Conservation (phyloP, 1,284 basidiomycete genomes). For the Austroboletus niveus region DNA sequence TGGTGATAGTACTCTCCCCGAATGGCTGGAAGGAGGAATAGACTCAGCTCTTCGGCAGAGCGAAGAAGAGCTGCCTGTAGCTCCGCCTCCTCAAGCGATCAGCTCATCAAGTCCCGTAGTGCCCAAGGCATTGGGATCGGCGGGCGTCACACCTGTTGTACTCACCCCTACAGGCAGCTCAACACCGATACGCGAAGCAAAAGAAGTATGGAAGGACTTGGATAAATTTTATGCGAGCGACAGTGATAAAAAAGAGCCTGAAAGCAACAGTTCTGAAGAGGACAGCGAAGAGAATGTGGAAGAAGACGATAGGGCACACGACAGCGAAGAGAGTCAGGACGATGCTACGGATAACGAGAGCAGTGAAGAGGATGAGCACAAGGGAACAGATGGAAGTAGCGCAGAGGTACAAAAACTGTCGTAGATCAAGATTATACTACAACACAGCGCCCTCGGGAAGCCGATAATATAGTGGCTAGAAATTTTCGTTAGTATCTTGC, state of each 20-base stretch:
- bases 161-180: constrained; percentile 50
- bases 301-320: constrained; percentile 34
- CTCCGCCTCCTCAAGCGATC: constrained; percentile 36
- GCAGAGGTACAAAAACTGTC: constrained; percentile 10
- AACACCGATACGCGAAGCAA: constrained; percentile 42
- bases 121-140: constrained; percentile 16
- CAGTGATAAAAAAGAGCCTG: constrained; percentile 22
- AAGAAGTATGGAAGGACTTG: constrained; percentile 55
- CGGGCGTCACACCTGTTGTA: constrained; percentile 41
- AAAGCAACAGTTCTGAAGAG: constrained; percentile 20
- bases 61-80: constrained; percentile 50
- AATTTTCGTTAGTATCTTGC: background rate
- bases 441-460: constrained; percentile 52
- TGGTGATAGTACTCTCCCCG: constrained; percentile 46
- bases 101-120: constrained; percentile 34
- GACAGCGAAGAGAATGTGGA: constrained; percentile 31
- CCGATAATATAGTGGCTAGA: constrained; percentile 66
- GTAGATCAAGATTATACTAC: constrained; percentile 29
- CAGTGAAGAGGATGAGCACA: constrained; percentile 18
- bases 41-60: constrained; percentile 54
- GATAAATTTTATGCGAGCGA: constrained; percentile 66
- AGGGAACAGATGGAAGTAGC: constrained; percentile 4
- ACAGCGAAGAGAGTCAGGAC: constrained; percentile 33
- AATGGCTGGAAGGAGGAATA: constrained; percentile 63
- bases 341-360: constrained; percentile 28